Percentiles rank a stretch among this genome's conserved stretches.
Conservation (phyloP, 192 early-diverging fungal species). For the Phycomyces nitens region DNA sequence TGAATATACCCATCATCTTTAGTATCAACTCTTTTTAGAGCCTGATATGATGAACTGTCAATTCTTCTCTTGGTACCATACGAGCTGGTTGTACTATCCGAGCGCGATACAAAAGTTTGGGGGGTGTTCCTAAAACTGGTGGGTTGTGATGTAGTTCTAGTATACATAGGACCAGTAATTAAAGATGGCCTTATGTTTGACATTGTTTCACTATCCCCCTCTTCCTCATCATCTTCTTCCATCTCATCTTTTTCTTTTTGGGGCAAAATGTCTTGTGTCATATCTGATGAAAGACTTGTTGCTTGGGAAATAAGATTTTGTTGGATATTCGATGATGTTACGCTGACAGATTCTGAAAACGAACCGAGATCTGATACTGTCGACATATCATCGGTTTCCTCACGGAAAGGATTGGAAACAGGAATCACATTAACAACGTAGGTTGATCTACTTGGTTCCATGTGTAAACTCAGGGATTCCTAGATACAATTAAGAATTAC, state of each 20-base stretch:
- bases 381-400: neutral
- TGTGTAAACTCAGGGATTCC: constrained; percentile 43
- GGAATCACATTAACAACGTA: constrained; percentile 12
- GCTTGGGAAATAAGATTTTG: neutral
- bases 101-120: too few species aligned
- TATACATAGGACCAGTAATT: too few species aligned
- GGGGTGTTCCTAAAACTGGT: too few species aligned
- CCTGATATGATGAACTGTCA: too few species aligned
- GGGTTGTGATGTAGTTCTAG: too few species aligned
- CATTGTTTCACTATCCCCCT: neutral
- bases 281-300: neutral
- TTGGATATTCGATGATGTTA: neutral
- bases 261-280: neutral
- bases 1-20: too few species aligned
- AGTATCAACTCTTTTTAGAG: too few species aligned
- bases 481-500: constrained; percentile 8
- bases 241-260: constrained; percentile 14
- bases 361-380: neutral
- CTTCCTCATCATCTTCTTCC: constrained; percentile 17
- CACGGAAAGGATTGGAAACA: neutral
- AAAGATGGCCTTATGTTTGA: too few species aligned
- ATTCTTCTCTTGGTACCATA: too few species aligned
- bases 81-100: too few species aligned
- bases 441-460: constrained; percentile 58
- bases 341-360: neutral